A percentile compares a stretch with the other conserved stretches of the same genome.
Conservation (phyloP, 768 basidiomycete genomes). For the Scleroderma citrinum region DNA sequence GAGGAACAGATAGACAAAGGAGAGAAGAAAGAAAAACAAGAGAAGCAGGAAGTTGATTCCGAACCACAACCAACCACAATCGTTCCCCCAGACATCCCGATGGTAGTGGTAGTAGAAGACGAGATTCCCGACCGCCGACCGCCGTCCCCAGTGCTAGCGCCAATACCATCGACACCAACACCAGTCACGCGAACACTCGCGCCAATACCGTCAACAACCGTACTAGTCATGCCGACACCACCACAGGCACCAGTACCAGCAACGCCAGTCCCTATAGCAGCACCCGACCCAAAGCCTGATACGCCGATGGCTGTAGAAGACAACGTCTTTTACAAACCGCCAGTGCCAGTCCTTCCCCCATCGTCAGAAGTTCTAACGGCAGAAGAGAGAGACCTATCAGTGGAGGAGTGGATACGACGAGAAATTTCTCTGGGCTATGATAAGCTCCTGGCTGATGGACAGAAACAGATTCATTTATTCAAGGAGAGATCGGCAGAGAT, state of each 20-base stretch:
- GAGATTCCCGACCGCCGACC: background rate
- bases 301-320: background rate
- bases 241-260: background rate
- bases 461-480: slow-evolving; percentile 44
- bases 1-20: slow-evolving; percentile 3
- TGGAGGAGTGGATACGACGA: slow-evolving; percentile 78
- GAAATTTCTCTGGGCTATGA: slow-evolving; percentile 69
- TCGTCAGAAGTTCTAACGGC: slow-evolving; percentile 17
- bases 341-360: slow-evolving; percentile 8
- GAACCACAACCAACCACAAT: slow-evolving; percentile 11
- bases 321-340: slow-evolving; percentile 5
- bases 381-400: slow-evolving; percentile 68
- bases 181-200: background rate
- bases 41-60: slow-evolving; percentile 9
- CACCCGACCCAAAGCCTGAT: background rate
- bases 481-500: slow-evolving; percentile 38
- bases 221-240: background rate
- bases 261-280: background rate
- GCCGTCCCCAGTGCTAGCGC: background rate
- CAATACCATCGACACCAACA: background rate
- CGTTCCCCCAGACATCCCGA: background rate
- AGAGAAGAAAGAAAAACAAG: slow-evolving; percentile 15
- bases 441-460: slow-evolving; percentile 48
- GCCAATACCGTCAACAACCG: background rate
- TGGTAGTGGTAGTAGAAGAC: background rate